Evolutionary conservation across 768 basidiomycete species (phyloP), one percentile per base, ranked within the genome.

Genomic region (Kwoniella heveanensis): DNA sequence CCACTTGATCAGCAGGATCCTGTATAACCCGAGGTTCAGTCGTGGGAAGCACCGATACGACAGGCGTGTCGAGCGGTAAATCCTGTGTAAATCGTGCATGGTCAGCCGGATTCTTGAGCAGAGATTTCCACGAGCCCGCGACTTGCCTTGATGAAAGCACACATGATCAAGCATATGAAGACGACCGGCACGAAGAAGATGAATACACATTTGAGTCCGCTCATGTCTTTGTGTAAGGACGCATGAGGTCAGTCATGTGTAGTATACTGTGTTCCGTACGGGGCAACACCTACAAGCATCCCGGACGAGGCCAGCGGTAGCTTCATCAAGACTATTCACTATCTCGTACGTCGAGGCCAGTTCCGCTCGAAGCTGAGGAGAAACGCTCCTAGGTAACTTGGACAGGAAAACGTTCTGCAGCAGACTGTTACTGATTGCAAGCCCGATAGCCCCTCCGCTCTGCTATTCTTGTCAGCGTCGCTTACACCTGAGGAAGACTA

Each of bases 391-490:
- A 0, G 76, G 76, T 2, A 77, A 63, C 15, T 49, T 22, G 15
- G 51, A 39, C 25, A 56, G 21, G 54, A 76, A 69, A 26, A 76
- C 49, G 59, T 72, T 73, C 48, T 77, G 69, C 19, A 77, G 51
- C 15, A 76, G 62, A 6, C 69, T 62, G 67, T 76, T 76, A 17
- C 65, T 54, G 12, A 76, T 63, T 1, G 74, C 77, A 21, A 78
- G 66, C 4, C 74, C 77, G 52, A 78, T 63, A 3, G 74, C 72
- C 9, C 77, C 77, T 1, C 77, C 77, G 26, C 65, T 59, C 36
- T 69, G 56, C 29, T 59, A 49, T 1, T 9, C 2, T 7, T 49
- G 52, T 44, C 59, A 75, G 65, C 61, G 53, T 58, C 19, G 7
- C n/a, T n/a, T n/a, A 30, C 47, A 47, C 12, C 19, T 27, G 24